Evolutionary conservation across 2,329 filamentous ascomycete species (phyloP).

Genomic region (Colletotrichum viniferum): DNA sequence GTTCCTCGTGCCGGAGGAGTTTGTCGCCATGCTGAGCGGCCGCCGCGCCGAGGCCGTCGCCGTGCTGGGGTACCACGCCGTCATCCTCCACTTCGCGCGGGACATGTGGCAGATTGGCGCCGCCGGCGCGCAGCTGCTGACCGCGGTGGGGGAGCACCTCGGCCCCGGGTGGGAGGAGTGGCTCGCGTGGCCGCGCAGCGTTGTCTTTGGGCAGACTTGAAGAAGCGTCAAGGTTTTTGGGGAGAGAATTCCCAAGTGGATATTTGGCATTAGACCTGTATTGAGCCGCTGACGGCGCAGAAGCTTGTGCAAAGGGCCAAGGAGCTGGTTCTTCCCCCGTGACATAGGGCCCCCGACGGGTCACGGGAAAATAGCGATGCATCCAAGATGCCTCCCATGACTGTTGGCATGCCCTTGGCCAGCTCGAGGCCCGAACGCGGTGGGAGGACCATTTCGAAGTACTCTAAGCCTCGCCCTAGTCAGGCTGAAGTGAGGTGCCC

Average conservation of each 20-base stretch:
- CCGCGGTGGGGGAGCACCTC: background rate
- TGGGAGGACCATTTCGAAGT: background rate
- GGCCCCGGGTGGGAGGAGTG: background rate
- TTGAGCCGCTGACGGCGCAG: background rate
- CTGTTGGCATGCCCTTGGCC: background rate
- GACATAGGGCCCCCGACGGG: background rate
- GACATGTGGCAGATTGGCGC: conserved; percentile 32
- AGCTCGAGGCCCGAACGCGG: background rate
- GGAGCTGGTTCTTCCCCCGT: background rate
- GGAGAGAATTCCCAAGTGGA: background rate
- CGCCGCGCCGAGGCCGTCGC: conserved; percentile 28
- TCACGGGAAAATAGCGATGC: background rate
- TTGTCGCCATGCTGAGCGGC: conserved; percentile 26
- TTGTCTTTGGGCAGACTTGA: background rate
- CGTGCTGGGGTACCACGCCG: conserved; percentile 30
- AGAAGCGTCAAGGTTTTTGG: background rate
- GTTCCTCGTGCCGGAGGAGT: conserved; percentile 25
- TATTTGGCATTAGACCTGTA: background rate
- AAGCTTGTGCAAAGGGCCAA: background rate
- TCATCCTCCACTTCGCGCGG: conserved; percentile 29
- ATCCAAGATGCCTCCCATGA: background rate
- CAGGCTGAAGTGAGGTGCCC: background rate
- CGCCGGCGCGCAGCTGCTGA: conserved; percentile 13
- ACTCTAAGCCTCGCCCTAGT: background rate
- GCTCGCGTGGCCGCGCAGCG: background rate